Evolutionary conservation across 805 yeast species (phyloP).

Genomic region (Kuraishia piskuri): DNA sequence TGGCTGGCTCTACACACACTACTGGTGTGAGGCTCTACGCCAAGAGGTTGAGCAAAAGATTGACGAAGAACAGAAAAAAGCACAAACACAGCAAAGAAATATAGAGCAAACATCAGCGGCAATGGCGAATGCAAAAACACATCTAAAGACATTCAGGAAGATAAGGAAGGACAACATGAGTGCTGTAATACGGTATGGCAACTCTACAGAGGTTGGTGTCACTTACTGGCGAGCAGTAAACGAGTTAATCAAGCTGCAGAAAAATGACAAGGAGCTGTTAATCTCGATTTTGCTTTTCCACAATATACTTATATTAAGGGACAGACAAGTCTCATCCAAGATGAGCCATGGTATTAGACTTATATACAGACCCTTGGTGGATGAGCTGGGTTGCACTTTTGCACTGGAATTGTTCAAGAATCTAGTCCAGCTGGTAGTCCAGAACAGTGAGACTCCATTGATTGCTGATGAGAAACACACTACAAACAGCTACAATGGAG

Average conservation of each 20-base stretch:
- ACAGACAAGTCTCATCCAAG: slow-evolving; percentile 13
- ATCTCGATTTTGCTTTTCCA: slow-evolving; percentile 19
- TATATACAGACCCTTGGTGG: slow-evolving; percentile 20
- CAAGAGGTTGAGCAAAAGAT: slow-evolving; percentile 8
- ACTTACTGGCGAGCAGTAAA: slow-evolving; percentile 33
- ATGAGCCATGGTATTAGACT: slow-evolving; percentile 18
- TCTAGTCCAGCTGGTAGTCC: slow-evolving; percentile 6
- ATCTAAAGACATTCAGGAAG: slow-evolving; percentile 39
- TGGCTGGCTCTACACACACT: slow-evolving; percentile 64
- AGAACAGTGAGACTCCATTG: background rate
- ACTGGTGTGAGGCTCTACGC: slow-evolving; percentile 47
- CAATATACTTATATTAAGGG: slow-evolving; percentile 23
- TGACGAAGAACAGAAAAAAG: slow-evolving; percentile 10
- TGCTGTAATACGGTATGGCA: slow-evolving; percentile 31
- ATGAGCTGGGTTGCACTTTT: slow-evolving; percentile 13
- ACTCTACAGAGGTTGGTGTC: slow-evolving; percentile 30
- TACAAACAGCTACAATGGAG: background rate
- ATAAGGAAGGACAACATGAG: slow-evolving; percentile 37
- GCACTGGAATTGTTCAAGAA: slow-evolving; percentile 9
- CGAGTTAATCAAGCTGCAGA: slow-evolving; percentile 9
- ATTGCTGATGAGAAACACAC: background rate
- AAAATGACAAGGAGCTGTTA: slow-evolving; percentile 12
- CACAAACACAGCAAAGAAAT: slow-evolving; percentile 1
- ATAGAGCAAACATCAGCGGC: background rate
- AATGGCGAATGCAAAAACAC: slow-evolving; percentile 18